Percentiles rank a stretch among this genome's conserved stretches.
Evolutionary conservation across 768 basidiomycete species (phyloP).

Genomic region (Xerocomus brunneocitrinus): DNA sequence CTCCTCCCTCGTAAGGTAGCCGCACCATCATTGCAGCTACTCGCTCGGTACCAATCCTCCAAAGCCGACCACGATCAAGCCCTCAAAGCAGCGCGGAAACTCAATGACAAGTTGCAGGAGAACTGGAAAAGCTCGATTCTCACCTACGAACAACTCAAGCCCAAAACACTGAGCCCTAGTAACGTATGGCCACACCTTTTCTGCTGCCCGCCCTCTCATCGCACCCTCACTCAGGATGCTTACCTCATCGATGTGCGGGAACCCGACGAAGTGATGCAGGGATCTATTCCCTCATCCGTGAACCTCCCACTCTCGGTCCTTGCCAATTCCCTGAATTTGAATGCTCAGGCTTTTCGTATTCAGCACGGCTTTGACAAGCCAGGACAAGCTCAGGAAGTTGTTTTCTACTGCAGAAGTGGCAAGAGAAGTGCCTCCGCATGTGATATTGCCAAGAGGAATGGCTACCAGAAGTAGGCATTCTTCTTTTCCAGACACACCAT

Average conservation of each 20-base stretch:
- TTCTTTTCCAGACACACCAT: neutral
- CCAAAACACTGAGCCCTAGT: constrained; percentile 71
- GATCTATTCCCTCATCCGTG: constrained; percentile 89
- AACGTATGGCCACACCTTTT: constrained; percentile 36
- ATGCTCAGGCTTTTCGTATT: constrained; percentile 50
- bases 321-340: constrained; percentile 57
- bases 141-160: constrained; percentile 78
- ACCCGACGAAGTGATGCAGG: constrained; percentile 85
- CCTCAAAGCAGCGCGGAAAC: constrained; percentile 29
- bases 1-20: constrained; percentile 3
- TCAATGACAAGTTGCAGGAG: constrained; percentile 41
- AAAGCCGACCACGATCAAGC: constrained; percentile 22
- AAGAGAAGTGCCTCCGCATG: constrained; percentile 76
- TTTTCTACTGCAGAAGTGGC: constrained; percentile 91
- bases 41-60: constrained; percentile 35
- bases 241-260: constrained; percentile 91
- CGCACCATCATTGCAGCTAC: constrained; percentile 10
- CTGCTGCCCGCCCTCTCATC: constrained; percentile 1
- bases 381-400: constrained; percentile 61
- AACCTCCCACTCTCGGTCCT: constrained; percentile 85
- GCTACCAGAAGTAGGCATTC: constrained; percentile 67
- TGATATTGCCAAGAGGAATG: constrained; percentile 77
- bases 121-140: constrained; percentile 78
- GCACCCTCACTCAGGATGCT: constrained; percentile 44
- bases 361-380: constrained; percentile 77